Evolutionary conservation across 495 filamentous ascomycete genomes (phyloP).

Genomic region (Xylona heveae): DNA sequence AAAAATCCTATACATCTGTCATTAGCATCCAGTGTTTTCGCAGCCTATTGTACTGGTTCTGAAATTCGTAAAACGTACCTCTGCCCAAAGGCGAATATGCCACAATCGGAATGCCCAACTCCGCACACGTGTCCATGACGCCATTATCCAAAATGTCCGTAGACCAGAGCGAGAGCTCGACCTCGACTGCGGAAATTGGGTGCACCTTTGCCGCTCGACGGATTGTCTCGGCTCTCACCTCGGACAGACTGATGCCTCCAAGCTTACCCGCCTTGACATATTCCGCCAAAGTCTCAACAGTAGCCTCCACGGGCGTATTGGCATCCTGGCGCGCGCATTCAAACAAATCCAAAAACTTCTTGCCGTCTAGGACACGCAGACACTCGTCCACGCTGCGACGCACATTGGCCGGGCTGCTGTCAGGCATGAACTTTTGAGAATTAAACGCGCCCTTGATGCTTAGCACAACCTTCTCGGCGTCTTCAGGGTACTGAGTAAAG

Average conservation of each 20-base stretch:
- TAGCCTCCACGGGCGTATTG: slow-evolving; percentile 42
- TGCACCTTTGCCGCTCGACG: slow-evolving; percentile 36
- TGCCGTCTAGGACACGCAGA: slow-evolving; percentile 5
- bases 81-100: slow-evolving; percentile 41
- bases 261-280: slow-evolving; percentile 31
- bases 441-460: slow-evolving; percentile 33
- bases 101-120: slow-evolving; percentile 38
- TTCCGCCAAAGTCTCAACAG: slow-evolving; percentile 25
- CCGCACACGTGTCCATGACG: slow-evolving; percentile 27
- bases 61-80: no score
- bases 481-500: slow-evolving; percentile 36
- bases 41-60: no score
- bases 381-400: slow-evolving; percentile 6
- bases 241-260: slow-evolving; percentile 33
- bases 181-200: slow-evolving; percentile 35
- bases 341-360: slow-evolving; percentile 10
- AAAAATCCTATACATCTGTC: no score
- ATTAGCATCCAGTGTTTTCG: no score
- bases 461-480: slow-evolving; percentile 35
- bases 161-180: slow-evolving; percentile 40
- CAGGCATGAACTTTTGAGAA: not conserved
- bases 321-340: slow-evolving; percentile 20
- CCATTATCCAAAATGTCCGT: slow-evolving; percentile 31
- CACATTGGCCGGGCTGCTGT: slow-evolving; percentile 4
- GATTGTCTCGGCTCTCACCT: slow-evolving; percentile 30